Percentiles rank a stretch among this genome's conserved stretches.
These are phyloP conservation scores for Celoporthe dispersa DNA, from an alignment of 2,329 filamentous ascomycete genomes.

Conservation along the genomic window DNA sequence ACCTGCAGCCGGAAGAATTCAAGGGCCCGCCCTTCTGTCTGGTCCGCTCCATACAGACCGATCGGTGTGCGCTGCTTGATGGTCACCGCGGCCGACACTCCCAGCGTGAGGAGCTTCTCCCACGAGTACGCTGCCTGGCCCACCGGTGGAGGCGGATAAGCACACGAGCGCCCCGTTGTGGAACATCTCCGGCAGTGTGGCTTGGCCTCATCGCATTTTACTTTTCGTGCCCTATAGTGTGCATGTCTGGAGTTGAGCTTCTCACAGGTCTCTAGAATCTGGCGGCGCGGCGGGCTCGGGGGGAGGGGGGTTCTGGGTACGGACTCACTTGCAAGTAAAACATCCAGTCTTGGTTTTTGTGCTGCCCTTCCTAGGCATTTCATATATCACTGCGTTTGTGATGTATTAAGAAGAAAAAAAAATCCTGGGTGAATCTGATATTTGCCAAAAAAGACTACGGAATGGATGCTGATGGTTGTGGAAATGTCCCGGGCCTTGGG, in stretches of 20 bases:
- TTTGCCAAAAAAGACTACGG: background rate
- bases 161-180: conserved; percentile 31
- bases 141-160: conserved; percentile 25
- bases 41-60: conserved; percentile 2
- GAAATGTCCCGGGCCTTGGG: background rate
- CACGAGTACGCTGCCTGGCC: conserved; percentile 28
- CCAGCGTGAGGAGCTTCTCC: conserved; percentile 17
- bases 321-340: conserved; percentile 29
- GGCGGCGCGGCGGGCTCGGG: background rate
- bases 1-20: conserved; percentile 45
- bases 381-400: background rate
- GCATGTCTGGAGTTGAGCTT: background rate
- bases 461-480: background rate
- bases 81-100: background rate
- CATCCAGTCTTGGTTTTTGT: conserved; percentile 28
- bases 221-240: conserved; percentile 30
- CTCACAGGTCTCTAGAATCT: background rate
- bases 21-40: conserved; percentile 25
- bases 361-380: conserved; percentile 26
- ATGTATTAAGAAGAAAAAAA: background rate
- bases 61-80: background rate
- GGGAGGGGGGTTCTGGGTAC: background rate
- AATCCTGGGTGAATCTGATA: background rate
- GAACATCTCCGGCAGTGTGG: conserved; percentile 33
- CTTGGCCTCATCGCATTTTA: conserved; percentile 35